These are phyloP conservation scores for Prinsepia uniflora DNA, from an alignment of 306 rosid genomes.

Conservation along the genomic window DNA sequence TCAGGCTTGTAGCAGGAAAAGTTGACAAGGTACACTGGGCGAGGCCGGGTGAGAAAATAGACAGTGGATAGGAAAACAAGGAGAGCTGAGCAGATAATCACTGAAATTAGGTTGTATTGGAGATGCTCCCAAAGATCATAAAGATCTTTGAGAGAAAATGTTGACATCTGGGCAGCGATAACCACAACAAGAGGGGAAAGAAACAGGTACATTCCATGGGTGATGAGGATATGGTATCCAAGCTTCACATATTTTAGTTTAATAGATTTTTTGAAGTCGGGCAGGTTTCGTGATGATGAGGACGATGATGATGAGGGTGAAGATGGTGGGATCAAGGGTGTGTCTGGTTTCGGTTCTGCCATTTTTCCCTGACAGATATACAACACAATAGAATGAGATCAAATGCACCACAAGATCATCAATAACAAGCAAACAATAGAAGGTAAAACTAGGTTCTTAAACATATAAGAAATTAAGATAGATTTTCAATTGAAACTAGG, in stretches of 20 bases:
- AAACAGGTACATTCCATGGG: conserved; percentile 82
- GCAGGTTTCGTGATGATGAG: conserved; percentile 45
- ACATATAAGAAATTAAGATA: background rate
- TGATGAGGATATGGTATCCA: conserved; percentile 81
- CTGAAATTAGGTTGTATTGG: conserved; percentile 66
- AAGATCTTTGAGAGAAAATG: conserved; percentile 62
- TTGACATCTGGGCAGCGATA: conserved; percentile 67
- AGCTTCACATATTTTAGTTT: conserved; percentile 84
- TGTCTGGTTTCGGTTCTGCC: conserved; percentile 44
- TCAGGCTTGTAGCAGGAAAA: conserved; percentile 91
- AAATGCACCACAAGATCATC: conserved; percentile 12
- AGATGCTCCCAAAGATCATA: conserved; percentile 79
- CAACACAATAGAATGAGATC: conserved; percentile 14
- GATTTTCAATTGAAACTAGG: background rate
- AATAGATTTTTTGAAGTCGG: conserved; percentile 78
- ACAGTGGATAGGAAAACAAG: conserved; percentile 76
- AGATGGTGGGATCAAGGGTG: conserved; percentile 45
- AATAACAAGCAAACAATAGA: background rate
- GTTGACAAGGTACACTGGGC: conserved; percentile 68
- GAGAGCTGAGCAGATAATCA: conserved; percentile 63
- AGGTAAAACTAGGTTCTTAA: background rate
- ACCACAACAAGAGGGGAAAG: conserved; percentile 62
- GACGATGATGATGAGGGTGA: conserved; percentile 27
- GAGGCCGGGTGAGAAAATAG: conserved; percentile 74
- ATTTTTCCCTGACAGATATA: conserved; percentile 47